Conservation (phyloP, 768 basidiomycete species). For the Rhodotorula babjevae region DNA sequence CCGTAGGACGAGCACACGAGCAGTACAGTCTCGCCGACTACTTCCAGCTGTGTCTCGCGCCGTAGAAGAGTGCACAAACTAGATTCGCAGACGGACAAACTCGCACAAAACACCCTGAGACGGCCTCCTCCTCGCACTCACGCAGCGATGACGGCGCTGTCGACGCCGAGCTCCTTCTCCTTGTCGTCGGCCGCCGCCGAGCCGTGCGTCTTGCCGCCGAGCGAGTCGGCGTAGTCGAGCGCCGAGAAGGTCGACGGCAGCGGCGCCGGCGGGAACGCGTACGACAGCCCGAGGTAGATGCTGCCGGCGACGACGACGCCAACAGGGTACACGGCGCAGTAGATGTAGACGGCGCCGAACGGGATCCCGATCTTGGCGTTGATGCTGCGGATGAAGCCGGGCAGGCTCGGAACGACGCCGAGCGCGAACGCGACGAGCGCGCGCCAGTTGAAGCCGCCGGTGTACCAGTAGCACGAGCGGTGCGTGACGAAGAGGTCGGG, state of each 20-base stretch:
- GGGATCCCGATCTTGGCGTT: constrained; percentile 29
- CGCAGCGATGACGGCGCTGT: background rate
- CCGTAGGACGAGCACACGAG: too few species aligned
- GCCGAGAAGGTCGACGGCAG: constrained; percentile 10
- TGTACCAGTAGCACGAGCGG: constrained; percentile 49
- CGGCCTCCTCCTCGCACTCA: background rate
- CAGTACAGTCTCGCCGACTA: too few species aligned
- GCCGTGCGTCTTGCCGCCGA: background rate
- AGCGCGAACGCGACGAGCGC: constrained; percentile 64
- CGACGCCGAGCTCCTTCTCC: constrained; percentile 15
- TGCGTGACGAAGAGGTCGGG: constrained; percentile 42
- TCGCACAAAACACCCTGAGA: background rate
- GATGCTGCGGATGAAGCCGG: constrained; percentile 38
- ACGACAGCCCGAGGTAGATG: background rate
- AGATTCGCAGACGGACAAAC: too few species aligned
- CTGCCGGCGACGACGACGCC: constrained; percentile 2
- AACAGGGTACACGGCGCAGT: constrained; percentile 1
- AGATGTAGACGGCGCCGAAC: constrained; percentile 9
- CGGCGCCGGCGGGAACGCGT: constrained; percentile 11
- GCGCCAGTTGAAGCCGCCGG: constrained; percentile 60
- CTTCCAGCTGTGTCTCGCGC: too few species aligned
- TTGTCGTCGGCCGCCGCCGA: constrained; percentile 6
- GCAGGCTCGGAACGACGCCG: constrained; percentile 53
- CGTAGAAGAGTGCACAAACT: too few species aligned
- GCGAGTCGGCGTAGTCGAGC: background rate